A percentile compares a stretch with the other conserved stretches of the same genome.
These are phyloP conservation scores for Cadophora sp. DNA, from an alignment of 2,329 filamentous ascomycete genomes.

Conservation along the genomic window DNA sequence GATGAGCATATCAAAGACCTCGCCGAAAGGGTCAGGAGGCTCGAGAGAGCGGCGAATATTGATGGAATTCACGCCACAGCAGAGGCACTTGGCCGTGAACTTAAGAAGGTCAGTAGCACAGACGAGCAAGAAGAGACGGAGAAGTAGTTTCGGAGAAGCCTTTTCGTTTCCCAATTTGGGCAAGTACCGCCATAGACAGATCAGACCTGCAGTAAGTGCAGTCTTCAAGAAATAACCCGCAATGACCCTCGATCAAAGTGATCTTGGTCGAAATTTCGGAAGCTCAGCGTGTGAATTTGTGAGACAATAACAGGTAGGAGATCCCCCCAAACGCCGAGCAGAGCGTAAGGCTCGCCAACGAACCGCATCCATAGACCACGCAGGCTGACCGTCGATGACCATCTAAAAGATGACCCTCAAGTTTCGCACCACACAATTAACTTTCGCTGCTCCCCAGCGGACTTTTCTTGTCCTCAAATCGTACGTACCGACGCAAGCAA, in stretches of 20 bases:
- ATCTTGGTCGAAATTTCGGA: conserved; percentile 39
- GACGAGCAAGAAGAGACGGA: conserved; percentile 68
- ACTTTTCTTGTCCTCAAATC: conserved; percentile 43
- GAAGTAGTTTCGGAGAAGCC: conserved; percentile 43
- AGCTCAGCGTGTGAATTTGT: conserved; percentile 38
- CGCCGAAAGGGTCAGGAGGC: conserved; percentile 70
- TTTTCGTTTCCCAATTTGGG: conserved; percentile 36
- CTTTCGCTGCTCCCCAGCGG: conserved; percentile 44
- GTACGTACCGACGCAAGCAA: conserved; percentile 39
- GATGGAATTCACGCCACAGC: conserved; percentile 30
- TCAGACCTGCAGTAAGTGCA: conserved; percentile 39
- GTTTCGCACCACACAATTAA: conserved; percentile 43
- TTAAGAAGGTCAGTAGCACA: conserved; percentile 55
- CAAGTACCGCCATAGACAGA: conserved; percentile 40
- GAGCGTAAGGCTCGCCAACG: conserved; percentile 41
- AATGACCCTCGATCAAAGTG: conserved; percentile 39
- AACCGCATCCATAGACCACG: conserved; percentile 45
- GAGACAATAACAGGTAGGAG: conserved; percentile 39
- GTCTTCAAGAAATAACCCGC: conserved; percentile 36
- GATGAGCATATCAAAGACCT: conserved; percentile 88
- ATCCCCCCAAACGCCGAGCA: conserved; percentile 44
- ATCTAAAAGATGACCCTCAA: conserved; percentile 36
- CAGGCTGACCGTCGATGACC: conserved; percentile 36
- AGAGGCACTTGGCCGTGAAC: conserved; percentile 43
- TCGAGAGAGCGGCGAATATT: conserved; percentile 53